Evolutionary conservation across 202 grass and related monocot species (phyloP).

Genomic region (Carex arenaria): DNA sequence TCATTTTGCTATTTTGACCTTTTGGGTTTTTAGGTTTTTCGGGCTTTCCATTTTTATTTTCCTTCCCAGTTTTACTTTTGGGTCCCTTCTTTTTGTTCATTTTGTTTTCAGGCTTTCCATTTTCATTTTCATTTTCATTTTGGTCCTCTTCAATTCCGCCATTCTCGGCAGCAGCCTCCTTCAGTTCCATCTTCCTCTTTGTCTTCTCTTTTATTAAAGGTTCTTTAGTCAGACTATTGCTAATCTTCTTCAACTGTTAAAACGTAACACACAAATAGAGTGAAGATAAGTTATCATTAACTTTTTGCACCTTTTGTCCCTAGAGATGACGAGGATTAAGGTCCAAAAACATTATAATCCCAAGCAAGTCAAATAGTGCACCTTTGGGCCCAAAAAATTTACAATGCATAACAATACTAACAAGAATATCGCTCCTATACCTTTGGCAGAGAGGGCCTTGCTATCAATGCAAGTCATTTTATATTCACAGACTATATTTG

Average conservation of each 20-base stretch:
- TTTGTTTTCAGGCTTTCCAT: not conserved
- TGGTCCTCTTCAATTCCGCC: slow-evolving; percentile 1
- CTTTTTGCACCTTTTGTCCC: not conserved
- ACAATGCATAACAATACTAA: not conserved
- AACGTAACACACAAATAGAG: not conserved
- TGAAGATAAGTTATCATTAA: not conserved
- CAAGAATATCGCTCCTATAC: not conserved
- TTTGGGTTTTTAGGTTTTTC: not conserved
- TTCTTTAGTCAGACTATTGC: slow-evolving; percentile 15
- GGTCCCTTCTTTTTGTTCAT: slow-evolving; percentile 3
- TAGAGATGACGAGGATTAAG: not conserved
- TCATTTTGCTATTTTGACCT: slow-evolving; percentile 5
- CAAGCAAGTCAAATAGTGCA: not conserved
- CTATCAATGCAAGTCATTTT: not conserved
- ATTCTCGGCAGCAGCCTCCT: slow-evolving; percentile 16
- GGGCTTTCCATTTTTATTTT: not conserved
- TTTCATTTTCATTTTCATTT: slow-evolving; percentile 13
- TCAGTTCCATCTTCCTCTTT: not conserved
- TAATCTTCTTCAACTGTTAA: slow-evolving; percentile 26
- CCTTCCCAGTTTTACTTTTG: not conserved
- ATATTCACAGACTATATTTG: not conserved
- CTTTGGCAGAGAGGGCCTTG: not conserved
- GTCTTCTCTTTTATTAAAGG: slow-evolving; percentile 21
- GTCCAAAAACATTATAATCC: not conserved
- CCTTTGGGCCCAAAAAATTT: not conserved